Evolutionary conservation across 345 rosid genomes (phyloP).

Genomic region (Camelina sativa): DNA sequence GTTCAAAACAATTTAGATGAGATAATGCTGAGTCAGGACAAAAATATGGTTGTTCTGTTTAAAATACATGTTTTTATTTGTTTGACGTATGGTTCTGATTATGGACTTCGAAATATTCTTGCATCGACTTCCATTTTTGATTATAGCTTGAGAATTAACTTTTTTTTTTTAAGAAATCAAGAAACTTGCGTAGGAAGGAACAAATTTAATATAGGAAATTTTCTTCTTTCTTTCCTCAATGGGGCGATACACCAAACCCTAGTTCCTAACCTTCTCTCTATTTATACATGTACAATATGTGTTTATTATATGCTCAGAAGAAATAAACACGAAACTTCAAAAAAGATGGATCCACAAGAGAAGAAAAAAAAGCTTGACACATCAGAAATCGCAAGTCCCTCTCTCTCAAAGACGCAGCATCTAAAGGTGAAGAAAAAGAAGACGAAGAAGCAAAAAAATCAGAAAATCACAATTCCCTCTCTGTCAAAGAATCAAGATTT

Average conservation of each 20-base stretch:
- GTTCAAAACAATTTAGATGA: too few relatives aligned
- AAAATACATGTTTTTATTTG: too few relatives aligned
- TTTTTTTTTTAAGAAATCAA: not conserved
- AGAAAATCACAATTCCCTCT: not conserved
- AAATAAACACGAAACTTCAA: not conserved
- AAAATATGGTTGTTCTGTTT: too few relatives aligned
- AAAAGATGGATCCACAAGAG: constrained; percentile 14
- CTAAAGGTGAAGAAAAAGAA: not conserved
- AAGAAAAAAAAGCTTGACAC: constrained; percentile 17
- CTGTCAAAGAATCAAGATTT: not conserved
- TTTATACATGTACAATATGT: not conserved
- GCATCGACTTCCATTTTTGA: not conserved
- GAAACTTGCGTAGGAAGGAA: not conserved
- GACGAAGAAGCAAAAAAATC: not conserved
- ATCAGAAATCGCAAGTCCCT: constrained; percentile 17
- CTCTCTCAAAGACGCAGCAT: not conserved
- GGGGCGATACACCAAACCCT: not conserved
- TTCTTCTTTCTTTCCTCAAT: not conserved
- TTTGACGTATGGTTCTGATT: too few relatives aligned
- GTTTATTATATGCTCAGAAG: not conserved
- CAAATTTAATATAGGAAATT: not conserved
- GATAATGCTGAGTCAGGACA: too few relatives aligned
- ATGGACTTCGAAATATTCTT: too few relatives aligned
- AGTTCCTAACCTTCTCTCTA: not conserved
- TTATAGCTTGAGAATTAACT: not conserved